phyloP scores from a whole-genome alignment of 1,139 yeast genomes.

The Saccharomyces pastorianus region DNA sequence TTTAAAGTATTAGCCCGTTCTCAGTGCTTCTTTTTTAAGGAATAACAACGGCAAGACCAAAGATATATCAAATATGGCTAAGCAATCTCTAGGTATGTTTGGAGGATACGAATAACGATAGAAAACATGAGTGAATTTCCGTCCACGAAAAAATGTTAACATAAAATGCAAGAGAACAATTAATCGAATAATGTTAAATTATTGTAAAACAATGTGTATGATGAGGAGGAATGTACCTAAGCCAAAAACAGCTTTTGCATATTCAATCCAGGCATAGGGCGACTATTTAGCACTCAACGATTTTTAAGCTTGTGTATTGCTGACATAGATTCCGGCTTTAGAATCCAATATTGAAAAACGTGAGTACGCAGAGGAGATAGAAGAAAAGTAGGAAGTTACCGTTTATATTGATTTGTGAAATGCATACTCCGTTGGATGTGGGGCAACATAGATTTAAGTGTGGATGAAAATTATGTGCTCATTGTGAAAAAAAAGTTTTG shows the following conservation, averaged over 20 bases:
- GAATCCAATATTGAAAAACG: not conserved
- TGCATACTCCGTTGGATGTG: not conserved
- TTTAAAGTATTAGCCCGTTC: not conserved
- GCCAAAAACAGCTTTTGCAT: not conserved
- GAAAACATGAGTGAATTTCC: not conserved
- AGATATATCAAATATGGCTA: conserved; percentile 34
- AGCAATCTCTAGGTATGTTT: conserved; percentile 42
- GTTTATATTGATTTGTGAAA: not conserved
- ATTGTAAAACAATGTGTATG: no score
- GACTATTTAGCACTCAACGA: not conserved
- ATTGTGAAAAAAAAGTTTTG: not conserved
- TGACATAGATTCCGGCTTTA: not conserved
- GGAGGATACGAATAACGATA: not conserved
- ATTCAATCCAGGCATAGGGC: not conserved
- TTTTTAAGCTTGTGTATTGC: not conserved
- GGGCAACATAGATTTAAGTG: not conserved
- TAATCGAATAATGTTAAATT: not conserved
- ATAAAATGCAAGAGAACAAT: not conserved
- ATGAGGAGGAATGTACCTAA: not conserved
- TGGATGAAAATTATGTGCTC: not conserved
- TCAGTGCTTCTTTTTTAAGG: not conserved
- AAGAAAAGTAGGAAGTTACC: not conserved
- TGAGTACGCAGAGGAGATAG: not conserved
- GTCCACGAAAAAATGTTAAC: not conserved
- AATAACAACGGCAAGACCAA: not conserved